phyloP scores from a whole-genome alignment of 1,139 yeast species.

The Lizanozyma gosingica region DNA sequence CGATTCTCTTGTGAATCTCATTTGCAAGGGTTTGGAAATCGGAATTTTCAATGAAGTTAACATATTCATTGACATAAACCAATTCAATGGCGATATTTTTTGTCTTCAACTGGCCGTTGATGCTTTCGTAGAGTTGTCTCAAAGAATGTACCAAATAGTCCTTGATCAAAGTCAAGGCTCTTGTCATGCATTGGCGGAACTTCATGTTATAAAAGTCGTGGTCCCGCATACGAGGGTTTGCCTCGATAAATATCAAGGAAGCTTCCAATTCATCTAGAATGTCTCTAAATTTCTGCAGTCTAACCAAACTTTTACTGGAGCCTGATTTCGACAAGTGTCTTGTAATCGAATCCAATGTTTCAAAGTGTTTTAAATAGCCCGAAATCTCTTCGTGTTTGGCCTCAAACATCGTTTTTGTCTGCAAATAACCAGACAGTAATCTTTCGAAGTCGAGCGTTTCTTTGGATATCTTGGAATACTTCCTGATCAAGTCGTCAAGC shows the following conservation, averaged over 20 bases:
- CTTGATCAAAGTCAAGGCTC: constrained; percentile 68
- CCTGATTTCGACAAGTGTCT: constrained; percentile 56
- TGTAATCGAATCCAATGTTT: constrained; percentile 61
- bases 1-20: constrained; percentile 44
- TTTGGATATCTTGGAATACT: constrained; percentile 46
- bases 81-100: constrained; percentile 14
- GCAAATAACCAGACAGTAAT: constrained; percentile 45
- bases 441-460: constrained; percentile 60
- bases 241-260: constrained; percentile 41
- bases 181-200: constrained; percentile 77
- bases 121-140: constrained; percentile 36
- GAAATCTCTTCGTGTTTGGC: constrained; percentile 41
- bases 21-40: constrained; percentile 35
- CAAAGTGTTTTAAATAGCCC: constrained; percentile 50
- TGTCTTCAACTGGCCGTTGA: constrained; percentile 22
- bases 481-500: constrained; percentile 35
- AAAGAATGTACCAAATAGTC: constrained; percentile 54
- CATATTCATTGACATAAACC: constrained; percentile 7
- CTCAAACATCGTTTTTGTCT: constrained; percentile 39
- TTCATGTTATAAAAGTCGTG: constrained; percentile 61
- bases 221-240: constrained; percentile 53
- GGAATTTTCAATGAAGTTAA: not conserved
- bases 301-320: constrained; percentile 53
- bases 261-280: constrained; percentile 54
- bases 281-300: constrained; percentile 43